Evolutionary conservation across 140 eudicot genomes (phyloP), one percentile per base, ranked within the genome.

Genomic region (Erigeron philadelphicus): DNA sequence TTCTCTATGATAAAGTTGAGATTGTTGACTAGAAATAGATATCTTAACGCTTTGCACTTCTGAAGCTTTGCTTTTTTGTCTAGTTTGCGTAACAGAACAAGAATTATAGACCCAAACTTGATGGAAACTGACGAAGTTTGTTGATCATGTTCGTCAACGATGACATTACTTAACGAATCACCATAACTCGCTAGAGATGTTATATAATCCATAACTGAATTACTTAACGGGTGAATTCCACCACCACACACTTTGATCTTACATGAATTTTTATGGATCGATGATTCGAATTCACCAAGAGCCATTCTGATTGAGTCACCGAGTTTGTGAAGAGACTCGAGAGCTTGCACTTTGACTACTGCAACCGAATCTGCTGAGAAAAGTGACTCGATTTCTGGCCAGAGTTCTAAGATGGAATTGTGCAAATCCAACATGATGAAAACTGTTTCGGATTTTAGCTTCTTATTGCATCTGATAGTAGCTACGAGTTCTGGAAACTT

Each of bases 11-110:
- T 61, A 70, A 64, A 83, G 59, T 74, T 79, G 53, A 84, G 80
- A 66, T 88, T 88, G 80, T 88, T 85, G 0, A 78, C 83, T 8
- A 82, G 61, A 67, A 88, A 87, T 11, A 87, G 81, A 48, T 87
- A 78, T 8, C 86, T 78, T 10, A 77, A 54, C 2, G 86, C 79
- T 3, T 66, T 63, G 73, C 80, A 78, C 12, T 78, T 73, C 75
- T 87, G 86, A 9, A 68, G 53, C 50, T 80, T 81, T 0, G 90
- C 86, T 65, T 82, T 76, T 44, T 74, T 58, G 60, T 80, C 90
- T 19, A 87, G 84, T 50, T 82, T 87, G 70, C 86, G 84, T 3
- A 84, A 79, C 6, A 87, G 95, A 11, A 80, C 81, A 5, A 77
- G 80, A 23, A 87, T 70, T 74, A 87, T 69, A 83, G 77, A 70